These are phyloP conservation scores for Coprinellus micaceus DNA, from an alignment of 768 basidiomycete species.

Conservation along the genomic window DNA sequence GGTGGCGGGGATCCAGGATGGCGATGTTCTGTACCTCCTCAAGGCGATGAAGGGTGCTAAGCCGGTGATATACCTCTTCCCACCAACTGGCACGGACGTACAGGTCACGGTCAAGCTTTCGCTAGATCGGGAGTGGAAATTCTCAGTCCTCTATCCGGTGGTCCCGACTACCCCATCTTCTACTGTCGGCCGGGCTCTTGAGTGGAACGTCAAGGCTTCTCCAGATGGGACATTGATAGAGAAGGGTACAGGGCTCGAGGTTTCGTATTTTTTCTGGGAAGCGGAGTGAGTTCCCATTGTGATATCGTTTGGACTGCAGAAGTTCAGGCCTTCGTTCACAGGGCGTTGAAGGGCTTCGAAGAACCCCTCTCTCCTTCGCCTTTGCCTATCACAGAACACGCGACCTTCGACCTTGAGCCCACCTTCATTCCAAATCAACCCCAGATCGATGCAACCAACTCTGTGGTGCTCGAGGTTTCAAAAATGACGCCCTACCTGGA, in stretches of 20 bases:
- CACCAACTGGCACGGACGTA: constrained; percentile 23
- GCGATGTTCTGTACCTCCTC: background rate
- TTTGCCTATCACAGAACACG: background rate
- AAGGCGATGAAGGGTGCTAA: constrained; percentile 16
- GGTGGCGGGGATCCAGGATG: background rate
- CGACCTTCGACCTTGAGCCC: no score
- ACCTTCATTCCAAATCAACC: constrained; percentile 1
- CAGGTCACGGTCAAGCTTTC: constrained; percentile 27
- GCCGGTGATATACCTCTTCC: constrained; percentile 35
- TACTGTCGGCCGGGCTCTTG: constrained; percentile 17
- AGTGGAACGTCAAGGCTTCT: constrained; percentile 32
- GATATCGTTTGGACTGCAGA: background rate
- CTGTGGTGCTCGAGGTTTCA: constrained; percentile 26
- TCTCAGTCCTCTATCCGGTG: constrained; percentile 34
- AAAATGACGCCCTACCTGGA: constrained; percentile 36
- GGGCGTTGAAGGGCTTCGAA: background rate
- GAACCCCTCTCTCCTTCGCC: background rate
- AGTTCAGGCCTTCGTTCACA: no score
- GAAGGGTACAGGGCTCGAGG: constrained; percentile 21
- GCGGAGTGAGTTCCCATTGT: constrained; percentile 32
- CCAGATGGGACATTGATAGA: constrained; percentile 29
- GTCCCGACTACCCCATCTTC: constrained; percentile 20
- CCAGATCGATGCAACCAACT: constrained; percentile 19
- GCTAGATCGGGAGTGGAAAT: constrained; percentile 27
- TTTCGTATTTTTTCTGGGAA: constrained; percentile 38